Evolutionary conservation across 1,284 basidiomycete genomes (phyloP), one percentile per base, ranked within the genome.

Genomic region (Takashimella koratensis): DNA sequence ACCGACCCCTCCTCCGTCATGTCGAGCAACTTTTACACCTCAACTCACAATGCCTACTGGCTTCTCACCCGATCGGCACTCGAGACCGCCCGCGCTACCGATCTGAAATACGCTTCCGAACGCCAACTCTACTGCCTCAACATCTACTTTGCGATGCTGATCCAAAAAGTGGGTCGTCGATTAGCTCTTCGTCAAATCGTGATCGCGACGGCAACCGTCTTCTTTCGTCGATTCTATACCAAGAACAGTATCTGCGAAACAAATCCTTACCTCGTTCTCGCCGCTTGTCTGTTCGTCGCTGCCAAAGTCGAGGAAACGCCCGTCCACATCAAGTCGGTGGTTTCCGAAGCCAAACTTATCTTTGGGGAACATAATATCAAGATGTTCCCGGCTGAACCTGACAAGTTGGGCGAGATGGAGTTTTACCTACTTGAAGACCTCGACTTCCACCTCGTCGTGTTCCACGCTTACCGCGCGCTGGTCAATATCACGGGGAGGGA

Each of bases 371-470:
- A 87, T 63, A 82, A 82, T 13, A 78, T 87, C 66, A 87, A 88
- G 67, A 77, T 82, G 27, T 91, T 95, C 65, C 85, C 89, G 0
- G 82, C 85, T 0, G 92, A 97, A 68, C 86, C 91, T 63, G 83
- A 86, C n/a, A 91, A 90, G 67, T 78, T 98, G 4, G 95, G 94
- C 4, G 94, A 98, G 74, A 97, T 97, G 94, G 95, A 98, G 74
- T 98, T 98, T 77, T 98, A 97, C 76, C 83, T 98, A 12, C 84
- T 98, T 20, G 91, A 92, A 66, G 95, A 98, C 71, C 83, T 98
- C 41, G 92, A 96, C 73, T 98, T 95, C 67, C 92, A 98, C 75
- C 79, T 98, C 41, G 83, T 88, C 47, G 81, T 98, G 5, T 97
- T 92, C 73, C 95, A 98, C 72, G 93, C 95, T 0, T 98, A 98